phyloP scores from a whole-genome alignment of 2,329 filamentous ascomycete species.

The Fusarium nodosum region DNA sequence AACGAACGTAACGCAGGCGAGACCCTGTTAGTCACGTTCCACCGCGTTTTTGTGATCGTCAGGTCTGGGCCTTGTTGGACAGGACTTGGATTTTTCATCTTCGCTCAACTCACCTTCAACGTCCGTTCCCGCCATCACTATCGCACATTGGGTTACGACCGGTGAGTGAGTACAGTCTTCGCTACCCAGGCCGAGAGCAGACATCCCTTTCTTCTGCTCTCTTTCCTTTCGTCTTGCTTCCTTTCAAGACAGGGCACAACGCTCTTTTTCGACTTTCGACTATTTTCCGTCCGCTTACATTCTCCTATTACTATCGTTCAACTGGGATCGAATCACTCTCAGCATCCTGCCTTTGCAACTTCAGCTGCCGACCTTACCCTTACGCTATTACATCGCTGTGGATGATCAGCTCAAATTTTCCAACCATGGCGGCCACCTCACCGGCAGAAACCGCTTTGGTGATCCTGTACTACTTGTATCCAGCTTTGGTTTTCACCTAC shows the following conservation, averaged over 20 bases:
- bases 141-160: conserved; percentile 27
- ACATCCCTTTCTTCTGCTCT: background rate
- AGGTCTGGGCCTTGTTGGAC: conserved; percentile 26
- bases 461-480: conserved; percentile 47
- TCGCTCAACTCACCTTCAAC: conserved; percentile 29
- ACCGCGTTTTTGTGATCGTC: conserved; percentile 42
- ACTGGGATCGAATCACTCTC: background rate
- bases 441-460: conserved; percentile 38
- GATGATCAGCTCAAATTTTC: conserved; percentile 13
- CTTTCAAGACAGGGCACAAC: conserved; percentile 9
- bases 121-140: conserved; percentile 33
- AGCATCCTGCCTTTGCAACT: background rate
- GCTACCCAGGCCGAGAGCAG: conserved; percentile 10
- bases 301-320: background rate
- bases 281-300: conserved; percentile 7
- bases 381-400: conserved; percentile 3
- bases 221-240: background rate
- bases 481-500: conserved; percentile 63
- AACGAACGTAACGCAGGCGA: conserved; percentile 27
- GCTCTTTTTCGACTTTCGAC: background rate
- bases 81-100: conserved; percentile 19
- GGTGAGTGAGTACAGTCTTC: conserved; percentile 30
- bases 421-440: conserved; percentile 38
- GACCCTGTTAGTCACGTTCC: conserved; percentile 38
- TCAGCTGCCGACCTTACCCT: background rate